Evolutionary conservation across 441 rosid genomes (phyloP).

Genomic region (Gossypium schwendimanii): DNA sequence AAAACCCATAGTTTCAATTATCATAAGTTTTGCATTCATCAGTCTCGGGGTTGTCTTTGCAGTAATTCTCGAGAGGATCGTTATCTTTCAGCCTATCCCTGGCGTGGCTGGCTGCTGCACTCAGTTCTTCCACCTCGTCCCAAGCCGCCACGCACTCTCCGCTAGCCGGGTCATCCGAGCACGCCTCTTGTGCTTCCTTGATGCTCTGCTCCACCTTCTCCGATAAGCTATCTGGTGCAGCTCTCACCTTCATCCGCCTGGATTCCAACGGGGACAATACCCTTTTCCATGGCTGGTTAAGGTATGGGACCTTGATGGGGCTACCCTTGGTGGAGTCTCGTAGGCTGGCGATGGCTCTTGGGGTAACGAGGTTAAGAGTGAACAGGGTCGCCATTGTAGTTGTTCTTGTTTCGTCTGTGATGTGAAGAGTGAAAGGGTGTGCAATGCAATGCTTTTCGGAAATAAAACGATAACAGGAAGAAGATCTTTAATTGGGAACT

Average conservation of each 20-base stretch:
- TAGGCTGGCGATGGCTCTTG: slow-evolving; percentile 26
- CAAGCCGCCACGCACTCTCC: slow-evolving; percentile 92
- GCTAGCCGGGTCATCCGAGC: slow-evolving; percentile 54
- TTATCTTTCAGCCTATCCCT: slow-evolving; percentile 60
- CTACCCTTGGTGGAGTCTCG: slow-evolving; percentile 23
- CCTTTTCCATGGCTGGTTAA: slow-evolving; percentile 36
- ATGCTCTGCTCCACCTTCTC: slow-evolving; percentile 75
- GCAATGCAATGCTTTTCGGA: neutral
- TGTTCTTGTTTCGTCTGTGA: neutral
- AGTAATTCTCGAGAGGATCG: slow-evolving; percentile 74
- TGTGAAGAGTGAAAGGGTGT: neutral
- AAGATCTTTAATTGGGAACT: slow-evolving; percentile 18
- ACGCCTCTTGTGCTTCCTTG: slow-evolving; percentile 57
- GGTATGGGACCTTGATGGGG: slow-evolving; percentile 11
- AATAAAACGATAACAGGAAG: neutral
- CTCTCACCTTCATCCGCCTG: slow-evolving; percentile 37
- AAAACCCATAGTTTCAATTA: slow-evolving; percentile 20
- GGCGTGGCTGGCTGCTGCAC: slow-evolving; percentile 93
- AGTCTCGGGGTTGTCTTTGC: slow-evolving; percentile 86
- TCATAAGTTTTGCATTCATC: slow-evolving; percentile 86
- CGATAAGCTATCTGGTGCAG: slow-evolving; percentile 57
- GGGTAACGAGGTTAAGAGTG: slow-evolving; percentile 40
- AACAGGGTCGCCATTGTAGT: slow-evolving; percentile 47
- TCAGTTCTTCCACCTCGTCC: slow-evolving; percentile 95
- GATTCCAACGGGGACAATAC: slow-evolving; percentile 5